Conservation (phyloP, 306 rosid species). For the Casuarina equisetifolia region DNA sequence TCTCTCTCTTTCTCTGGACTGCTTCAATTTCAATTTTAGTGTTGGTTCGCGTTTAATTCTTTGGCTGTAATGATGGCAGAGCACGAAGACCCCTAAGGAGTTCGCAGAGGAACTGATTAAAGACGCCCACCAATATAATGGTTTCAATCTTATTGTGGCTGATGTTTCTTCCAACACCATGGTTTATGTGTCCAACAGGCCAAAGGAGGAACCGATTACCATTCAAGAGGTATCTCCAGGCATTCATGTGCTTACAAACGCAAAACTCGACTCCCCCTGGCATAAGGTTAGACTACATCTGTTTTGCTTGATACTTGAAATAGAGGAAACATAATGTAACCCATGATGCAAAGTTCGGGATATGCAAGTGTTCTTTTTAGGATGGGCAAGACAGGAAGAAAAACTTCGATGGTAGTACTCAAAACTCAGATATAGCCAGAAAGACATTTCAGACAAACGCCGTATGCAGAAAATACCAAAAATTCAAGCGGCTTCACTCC, state of each 20-base stretch:
- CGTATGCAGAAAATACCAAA: not conserved
- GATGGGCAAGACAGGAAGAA: not conserved
- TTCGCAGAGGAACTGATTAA: constrained; percentile 50
- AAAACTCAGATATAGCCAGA: too few species aligned
- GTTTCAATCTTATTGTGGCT: constrained; percentile 55
- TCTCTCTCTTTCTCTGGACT: not conserved
- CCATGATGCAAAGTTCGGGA: too few species aligned
- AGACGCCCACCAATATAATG: constrained; percentile 56
- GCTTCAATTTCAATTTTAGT: not conserved
- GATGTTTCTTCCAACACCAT: constrained; percentile 53
- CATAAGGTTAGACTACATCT: constrained; percentile 43
- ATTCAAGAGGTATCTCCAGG: constrained; percentile 58
- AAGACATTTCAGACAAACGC: not conserved
- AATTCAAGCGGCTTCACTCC: too few species aligned
- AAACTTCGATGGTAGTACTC: not conserved
- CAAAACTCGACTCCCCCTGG: constrained; percentile 58
- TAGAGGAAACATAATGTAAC: not conserved
- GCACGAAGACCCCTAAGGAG: constrained; percentile 49
- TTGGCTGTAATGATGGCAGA: constrained; percentile 30
- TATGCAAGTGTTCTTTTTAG: not conserved
- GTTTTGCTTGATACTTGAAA: not conserved
- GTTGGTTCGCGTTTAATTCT: not conserved
- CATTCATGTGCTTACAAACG: constrained; percentile 63
- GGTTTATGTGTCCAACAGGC: constrained; percentile 62
- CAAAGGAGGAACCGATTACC: constrained; percentile 41